Base-by-base conservation (phyloP, 768 basidiomycete species). In the Lepiota venenata region DNA sequence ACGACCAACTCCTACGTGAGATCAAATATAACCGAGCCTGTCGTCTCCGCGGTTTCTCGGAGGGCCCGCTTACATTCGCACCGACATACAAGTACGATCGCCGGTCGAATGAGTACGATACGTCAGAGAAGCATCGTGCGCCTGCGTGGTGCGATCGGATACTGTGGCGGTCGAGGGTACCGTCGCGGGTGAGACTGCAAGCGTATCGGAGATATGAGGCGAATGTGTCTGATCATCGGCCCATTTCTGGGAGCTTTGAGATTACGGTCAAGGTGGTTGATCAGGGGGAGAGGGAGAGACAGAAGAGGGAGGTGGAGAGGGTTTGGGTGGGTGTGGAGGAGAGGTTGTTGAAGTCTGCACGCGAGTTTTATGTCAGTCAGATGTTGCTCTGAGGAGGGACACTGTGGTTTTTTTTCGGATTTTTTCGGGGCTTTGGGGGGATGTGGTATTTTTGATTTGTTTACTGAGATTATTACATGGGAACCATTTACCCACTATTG, bases 91-190 rank as follows among this genome's bases (percentile, higher is more conserved):
- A 97, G 70, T 98, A 97, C 71, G 93, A 96, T 66, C 83, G 82
- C 1, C 72, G 80, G 5, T 83, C 91, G 20, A 68, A 80, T 65
- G 80, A 84, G 58, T 99, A 92, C 62, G 96, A 99, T 65, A 77
- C 87, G 2, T 92, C 89, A 0, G 91, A 93, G 67, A 98, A 98
- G 69, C 78, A 80, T 11, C 87, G 96, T 0, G 77, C 85, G 7
- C 96, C 96, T 3, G 94, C 96, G 2, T 99, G 95, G 94, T 99
- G 96, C 66, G 96, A 99, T 66, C 86, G 96, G 4, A 82, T 99
- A 18, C 72, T 98, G 39, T 96, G 87, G 83, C 82, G 85, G 3
- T 73, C 81, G 39, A 74, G 74, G 14, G 80, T 77, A 14, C 73
- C 75, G 12, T 70, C 67, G 11, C 76, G 91, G 7, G 84, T 96